phyloP scores from a whole-genome alignment of 1,284 basidiomycete genomes.

The Apiotrichum sp. region DNA sequence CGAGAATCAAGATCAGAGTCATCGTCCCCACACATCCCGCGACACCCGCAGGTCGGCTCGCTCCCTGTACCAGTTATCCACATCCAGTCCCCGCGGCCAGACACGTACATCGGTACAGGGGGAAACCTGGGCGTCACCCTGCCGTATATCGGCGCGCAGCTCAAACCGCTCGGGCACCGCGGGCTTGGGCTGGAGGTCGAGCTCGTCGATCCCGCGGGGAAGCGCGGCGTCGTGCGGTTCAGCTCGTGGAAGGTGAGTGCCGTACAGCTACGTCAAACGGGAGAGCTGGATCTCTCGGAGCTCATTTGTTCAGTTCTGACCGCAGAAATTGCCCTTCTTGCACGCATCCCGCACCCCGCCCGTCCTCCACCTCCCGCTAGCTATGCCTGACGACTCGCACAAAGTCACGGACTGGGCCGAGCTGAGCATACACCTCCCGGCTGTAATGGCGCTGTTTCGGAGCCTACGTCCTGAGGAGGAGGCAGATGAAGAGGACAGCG shows the following conservation, averaged over 20 bases:
- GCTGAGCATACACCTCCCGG: constrained; percentile 57
- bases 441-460: constrained; percentile 58
- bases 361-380: constrained; percentile 66
- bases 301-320: not conserved
- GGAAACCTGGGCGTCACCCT: constrained; percentile 59
- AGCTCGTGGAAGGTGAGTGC: constrained; percentile 72
- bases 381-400: constrained; percentile 56
- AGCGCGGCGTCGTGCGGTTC: constrained; percentile 59
- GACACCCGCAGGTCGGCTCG: constrained; percentile 35
- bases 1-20: not conserved
- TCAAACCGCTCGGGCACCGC: constrained; percentile 57
- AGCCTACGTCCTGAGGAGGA: not conserved
- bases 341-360: constrained; percentile 50
- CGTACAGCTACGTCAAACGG: no score
- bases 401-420: constrained; percentile 68
- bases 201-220: constrained; percentile 58
- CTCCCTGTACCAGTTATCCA: constrained; percentile 65
- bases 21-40: constrained; percentile 41
- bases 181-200: constrained; percentile 73
- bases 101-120: constrained; percentile 62
- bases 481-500: not conserved
- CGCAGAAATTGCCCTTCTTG: constrained; percentile 58
- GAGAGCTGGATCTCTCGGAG: not conserved
- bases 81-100: constrained; percentile 66
- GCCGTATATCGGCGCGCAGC: constrained; percentile 68